These are phyloP conservation scores for Fusarium mexicanum DNA, from an alignment of 2,329 filamentous ascomycete genomes.

Conservation along the genomic window DNA sequence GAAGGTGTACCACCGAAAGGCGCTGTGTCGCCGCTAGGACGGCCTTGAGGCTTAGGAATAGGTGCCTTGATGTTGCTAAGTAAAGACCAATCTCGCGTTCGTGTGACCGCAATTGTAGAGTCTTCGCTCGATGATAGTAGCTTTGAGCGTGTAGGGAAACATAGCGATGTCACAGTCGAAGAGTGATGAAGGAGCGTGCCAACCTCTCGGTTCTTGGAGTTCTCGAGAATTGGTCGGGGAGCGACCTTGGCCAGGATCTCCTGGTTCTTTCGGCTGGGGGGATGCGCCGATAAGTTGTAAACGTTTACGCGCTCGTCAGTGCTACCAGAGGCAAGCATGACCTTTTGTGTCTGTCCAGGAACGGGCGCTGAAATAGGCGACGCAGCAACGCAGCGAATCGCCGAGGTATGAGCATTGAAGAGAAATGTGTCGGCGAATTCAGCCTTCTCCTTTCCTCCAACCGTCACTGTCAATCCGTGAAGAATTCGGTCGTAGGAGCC, in stretches of 20 bases:
- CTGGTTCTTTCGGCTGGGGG: constrained; percentile 64
- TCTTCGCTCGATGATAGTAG: constrained; percentile 90
- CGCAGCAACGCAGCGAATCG: constrained; percentile 87
- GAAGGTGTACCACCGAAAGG: constrained; percentile 80
- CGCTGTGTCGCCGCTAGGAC: constrained; percentile 91
- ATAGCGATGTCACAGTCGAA: constrained; percentile 80
- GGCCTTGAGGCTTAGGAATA: constrained; percentile 79
- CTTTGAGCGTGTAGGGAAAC: constrained; percentile 87
- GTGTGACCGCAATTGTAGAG: constrained; percentile 87
- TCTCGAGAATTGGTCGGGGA: constrained; percentile 80
- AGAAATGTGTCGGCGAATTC: constrained; percentile 93
- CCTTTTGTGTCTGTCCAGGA: constrained; percentile 76
- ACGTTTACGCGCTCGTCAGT: constrained; percentile 96
- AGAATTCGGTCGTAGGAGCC: constrained; percentile 95
- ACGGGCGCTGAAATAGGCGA: constrained; percentile 75
- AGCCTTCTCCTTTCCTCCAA: constrained; percentile 58
- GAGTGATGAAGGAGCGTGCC: constrained; percentile 89
- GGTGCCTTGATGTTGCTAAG: constrained; percentile 91
- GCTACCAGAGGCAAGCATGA: constrained; percentile 89
- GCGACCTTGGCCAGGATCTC: constrained; percentile 73
- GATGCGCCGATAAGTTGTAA: constrained; percentile 83
- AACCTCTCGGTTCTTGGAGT: constrained; percentile 86
- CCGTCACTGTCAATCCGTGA: constrained; percentile 85
- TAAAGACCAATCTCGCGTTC: constrained; percentile 88
- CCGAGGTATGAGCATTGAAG: constrained; percentile 91